Evolutionary conservation across 2,329 filamentous ascomycete species (phyloP), one percentile per base, ranked within the genome.

Genomic region (Diplodia mutila): DNA sequence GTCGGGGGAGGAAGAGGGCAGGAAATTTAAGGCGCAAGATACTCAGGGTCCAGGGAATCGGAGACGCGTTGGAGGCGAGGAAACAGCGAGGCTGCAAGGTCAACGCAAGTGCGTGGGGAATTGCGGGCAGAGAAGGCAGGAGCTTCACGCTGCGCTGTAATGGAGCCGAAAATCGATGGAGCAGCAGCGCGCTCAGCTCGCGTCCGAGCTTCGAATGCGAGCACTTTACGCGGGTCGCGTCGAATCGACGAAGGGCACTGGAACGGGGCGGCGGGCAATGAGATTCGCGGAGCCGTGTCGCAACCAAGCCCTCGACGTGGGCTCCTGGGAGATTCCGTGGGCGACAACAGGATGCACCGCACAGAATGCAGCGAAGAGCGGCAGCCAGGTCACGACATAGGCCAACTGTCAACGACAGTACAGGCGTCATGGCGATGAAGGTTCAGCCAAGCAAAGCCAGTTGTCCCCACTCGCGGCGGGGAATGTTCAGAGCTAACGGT

Each of bases 21-120:
- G 32, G 46, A 23, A 18, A 63, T 54, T 57, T 55, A 52, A 63
- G 42, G 37, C 12, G 12, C 12, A 42, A 21, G 23, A 11, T 55
- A 29, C 21, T 37, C 48, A 23, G 18, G 29, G 55, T 23, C 51
- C 21, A 55, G 29, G 68, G 21, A 23, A 63, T 29, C 67, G 69
- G 66, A 46, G 8, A n/a, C 23, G 37, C 9, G 57, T 21, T 7
- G 27, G 27, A 23, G 12, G n/a, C 4, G 12, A 64, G 70, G 51
- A 16, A 66, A 67, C 68, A 68, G 52, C 9, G 27, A 37, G 48
- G 18, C 37, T 25, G 37, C 16, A 4, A 46, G 1, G n/a, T 39
- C 39, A 21, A 29, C 37, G 25, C 21, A 16, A 5, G 55, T 29
- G 37, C 37, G 55, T 61, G 37, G 16, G 11, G 18, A n/a, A 12